Base-by-base conservation (phyloP, 306 rosid species). In the Vigna radiata region DNA sequence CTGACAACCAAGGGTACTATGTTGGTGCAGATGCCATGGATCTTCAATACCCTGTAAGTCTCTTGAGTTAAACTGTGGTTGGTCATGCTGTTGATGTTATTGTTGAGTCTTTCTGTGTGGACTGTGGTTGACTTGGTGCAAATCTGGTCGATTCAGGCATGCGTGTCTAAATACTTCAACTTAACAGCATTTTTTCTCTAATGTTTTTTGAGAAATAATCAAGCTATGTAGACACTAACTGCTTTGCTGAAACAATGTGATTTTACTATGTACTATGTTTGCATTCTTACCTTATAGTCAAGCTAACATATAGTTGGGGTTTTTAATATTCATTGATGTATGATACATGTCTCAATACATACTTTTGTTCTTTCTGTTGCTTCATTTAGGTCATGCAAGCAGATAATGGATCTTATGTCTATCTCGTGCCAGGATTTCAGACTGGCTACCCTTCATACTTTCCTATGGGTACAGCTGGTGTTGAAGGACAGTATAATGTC, bases 371-470 rank as follows among this genome's bases (percentile, higher is more conserved):
- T 68, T 76, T 66, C 56, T 66, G 68, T 88, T 78, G 75, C 78
- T 77, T 72, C 73, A 69, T 84, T 82, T 88, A 92, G 97, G 96
- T 90, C 87, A 62, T 87, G 91, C 97, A 87, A 86, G 91, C 93
- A 73, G 97, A 92, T 87, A 86, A 86, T 83, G 96, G 93, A 77
- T 90, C 93, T 81, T 87, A 83, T 84, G 89, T 79, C 86, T 88
- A 88, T 83, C 58, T 91, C 84, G 84, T 90, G 89, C 93, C 93
- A 66, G 96, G 96, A 80, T 85, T 37, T 76, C 90, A 87, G 86
- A 82, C 96, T 72, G 87, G 89, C 82, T 87, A 85, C 79, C 12
- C 85, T 41, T 59, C 90, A 7, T 88, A 85, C 77, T 25, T 74
- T n/a, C 93, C 93, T 75, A 4, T 84, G 41, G 81, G 74, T 81